Percentiles rank a stretch among this genome's conserved stretches.
These are phyloP conservation scores for Fusarium sp. DNA, from an alignment of 2,329 filamentous ascomycete species.

Conservation along the genomic window DNA sequence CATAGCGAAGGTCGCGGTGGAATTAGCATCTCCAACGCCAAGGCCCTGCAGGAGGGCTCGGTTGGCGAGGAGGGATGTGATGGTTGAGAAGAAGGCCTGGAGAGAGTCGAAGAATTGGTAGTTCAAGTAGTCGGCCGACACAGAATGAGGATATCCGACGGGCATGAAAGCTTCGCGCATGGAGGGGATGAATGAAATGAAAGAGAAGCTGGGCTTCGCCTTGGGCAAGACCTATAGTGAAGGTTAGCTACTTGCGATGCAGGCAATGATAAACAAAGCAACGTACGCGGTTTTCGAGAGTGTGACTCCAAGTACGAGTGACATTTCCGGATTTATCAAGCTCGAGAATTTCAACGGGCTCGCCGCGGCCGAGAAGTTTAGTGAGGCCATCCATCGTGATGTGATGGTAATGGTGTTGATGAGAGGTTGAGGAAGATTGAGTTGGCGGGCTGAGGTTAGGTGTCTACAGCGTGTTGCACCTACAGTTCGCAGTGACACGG, in stretches of 20 bases:
- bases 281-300: conserved; percentile 40
- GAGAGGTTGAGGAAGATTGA: neutral
- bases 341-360: conserved; percentile 49
- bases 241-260: neutral
- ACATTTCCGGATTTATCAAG: conserved; percentile 53
- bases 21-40: conserved; percentile 84
- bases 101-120: conserved; percentile 79
- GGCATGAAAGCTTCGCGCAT: conserved; percentile 76
- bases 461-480: neutral
- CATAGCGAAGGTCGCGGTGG: conserved; percentile 82
- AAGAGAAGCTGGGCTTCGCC: conserved; percentile 39
- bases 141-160: conserved; percentile 87
- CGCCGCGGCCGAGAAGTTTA: conserved; percentile 38
- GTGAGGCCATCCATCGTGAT: conserved; percentile 37
- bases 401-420: conserved; percentile 12
- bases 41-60: conserved; percentile 82
- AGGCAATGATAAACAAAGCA: neutral
- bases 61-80: conserved; percentile 82
- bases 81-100: conserved; percentile 86
- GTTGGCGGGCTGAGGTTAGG: neutral
- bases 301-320: conserved; percentile 51
- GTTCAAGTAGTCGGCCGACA: conserved; percentile 84
- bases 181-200: conserved; percentile 43
- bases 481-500: neutral
- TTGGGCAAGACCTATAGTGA: conserved; percentile 38